phyloP scores from a whole-genome alignment of 192 early-diverging fungal species.

The Coemansia sp. region DNA sequence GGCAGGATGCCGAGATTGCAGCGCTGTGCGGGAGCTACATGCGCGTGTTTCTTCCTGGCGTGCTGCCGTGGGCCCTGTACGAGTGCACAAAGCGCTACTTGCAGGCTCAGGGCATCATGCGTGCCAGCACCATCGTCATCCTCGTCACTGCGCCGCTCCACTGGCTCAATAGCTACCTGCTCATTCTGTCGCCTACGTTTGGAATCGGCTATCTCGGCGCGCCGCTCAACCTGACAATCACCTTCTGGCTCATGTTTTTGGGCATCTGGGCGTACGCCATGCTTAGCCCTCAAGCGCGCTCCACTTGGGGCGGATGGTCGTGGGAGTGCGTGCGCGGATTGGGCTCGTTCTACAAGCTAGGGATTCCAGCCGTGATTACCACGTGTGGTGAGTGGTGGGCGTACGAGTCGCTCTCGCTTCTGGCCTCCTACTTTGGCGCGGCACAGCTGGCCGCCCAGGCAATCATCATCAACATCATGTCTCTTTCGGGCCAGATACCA shows the following conservation, averaged over 20 bases:
- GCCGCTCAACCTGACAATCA: conserved; percentile 71
- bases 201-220: conserved; percentile 80
- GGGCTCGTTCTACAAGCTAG: conserved; percentile 65
- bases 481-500: conserved; percentile 69
- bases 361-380: conserved; percentile 79
- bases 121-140: conserved; percentile 72
- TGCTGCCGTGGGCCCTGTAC: conserved; percentile 75
- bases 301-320: conserved; percentile 85
- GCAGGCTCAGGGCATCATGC: conserved; percentile 84
- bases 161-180: conserved; percentile 70
- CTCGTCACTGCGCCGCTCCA: conserved; percentile 72
- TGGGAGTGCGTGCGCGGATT: conserved; percentile 62
- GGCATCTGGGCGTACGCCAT: conserved; percentile 66
- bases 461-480: conserved; percentile 66
- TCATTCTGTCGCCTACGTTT: conserved; percentile 70
- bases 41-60: conserved; percentile 65
- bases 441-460: conserved; percentile 77
- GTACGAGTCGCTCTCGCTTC: conserved; percentile 67
- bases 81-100: conserved; percentile 82
- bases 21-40: conserved; percentile 62
- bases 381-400: conserved; percentile 83
- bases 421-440: conserved; percentile 77
- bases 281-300: conserved; percentile 56
- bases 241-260: conserved; percentile 73
- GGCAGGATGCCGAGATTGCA: conserved; percentile 75